Evolutionary conservation across 306 rosid genomes (phyloP).

Genomic region (Luffa aegyptiaca): DNA sequence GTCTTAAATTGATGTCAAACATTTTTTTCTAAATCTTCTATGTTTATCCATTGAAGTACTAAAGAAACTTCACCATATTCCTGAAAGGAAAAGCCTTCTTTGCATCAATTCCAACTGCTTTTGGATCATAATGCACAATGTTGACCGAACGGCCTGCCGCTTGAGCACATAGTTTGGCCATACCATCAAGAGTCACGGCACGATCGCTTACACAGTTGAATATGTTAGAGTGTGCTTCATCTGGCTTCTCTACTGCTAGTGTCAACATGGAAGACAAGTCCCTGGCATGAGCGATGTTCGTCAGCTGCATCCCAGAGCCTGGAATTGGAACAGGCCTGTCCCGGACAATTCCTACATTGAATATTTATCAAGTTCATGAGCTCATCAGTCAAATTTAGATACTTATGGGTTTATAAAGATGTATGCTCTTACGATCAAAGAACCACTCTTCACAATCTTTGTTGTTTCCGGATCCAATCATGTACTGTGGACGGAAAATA

Average conservation of each 20-base stretch:
- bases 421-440: slow-evolving; percentile 58
- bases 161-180: slow-evolving; percentile 84
- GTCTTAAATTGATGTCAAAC: not conserved
- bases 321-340: slow-evolving; percentile 84
- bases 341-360: slow-evolving; percentile 68
- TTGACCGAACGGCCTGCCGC: slow-evolving; percentile 73
- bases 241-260: slow-evolving; percentile 73
- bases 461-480: slow-evolving; percentile 94
- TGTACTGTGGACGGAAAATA: slow-evolving; percentile 77
- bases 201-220: slow-evolving; percentile 79
- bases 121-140: slow-evolving; percentile 82
- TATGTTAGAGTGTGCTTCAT: slow-evolving; percentile 48
- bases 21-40: not conserved
- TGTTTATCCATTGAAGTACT: not conserved
- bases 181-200: slow-evolving; percentile 81
- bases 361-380: not conserved
- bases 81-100: slow-evolving; percentile 96
- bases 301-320: slow-evolving; percentile 82
- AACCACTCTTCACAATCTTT: slow-evolving; percentile 98
- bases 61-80: slow-evolving; percentile 31
- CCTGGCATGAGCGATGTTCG: slow-evolving; percentile 71
- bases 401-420: not conserved
- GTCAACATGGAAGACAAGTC: slow-evolving; percentile 84
- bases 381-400: not conserved
- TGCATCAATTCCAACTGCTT: slow-evolving; percentile 69